Conservation (phyloP, 305 asterid genomes). For the Stenogyne calaminthoides region DNA sequence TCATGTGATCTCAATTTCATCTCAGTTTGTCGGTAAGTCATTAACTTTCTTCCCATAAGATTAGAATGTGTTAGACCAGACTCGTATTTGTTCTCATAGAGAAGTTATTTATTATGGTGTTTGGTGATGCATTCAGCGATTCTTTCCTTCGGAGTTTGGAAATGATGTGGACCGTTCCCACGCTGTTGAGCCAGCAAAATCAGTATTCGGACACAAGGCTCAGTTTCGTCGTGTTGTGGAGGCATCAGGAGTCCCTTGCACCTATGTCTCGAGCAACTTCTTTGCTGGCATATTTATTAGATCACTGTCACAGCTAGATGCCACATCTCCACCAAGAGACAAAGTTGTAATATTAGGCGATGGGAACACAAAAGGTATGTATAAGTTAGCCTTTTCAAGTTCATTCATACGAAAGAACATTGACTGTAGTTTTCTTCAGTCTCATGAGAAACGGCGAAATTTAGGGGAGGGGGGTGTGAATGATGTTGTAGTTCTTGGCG, state of each 20-base stretch:
- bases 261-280: slow-evolving; percentile 48
- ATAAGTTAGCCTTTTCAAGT: neutral
- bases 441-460: neutral
- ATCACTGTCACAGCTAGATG: slow-evolving; percentile 42
- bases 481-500: neutral
- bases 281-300: slow-evolving; percentile 47
- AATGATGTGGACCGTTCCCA: slow-evolving; percentile 59
- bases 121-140: slow-evolving; percentile 42
- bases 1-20: neutral
- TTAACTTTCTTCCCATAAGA: neutral
- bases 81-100: neutral
- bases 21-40: neutral
- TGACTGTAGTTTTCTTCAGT: neutral
- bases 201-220: slow-evolving; percentile 43
- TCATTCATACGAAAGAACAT: neutral
- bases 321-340: slow-evolving; percentile 51
- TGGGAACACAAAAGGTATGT: slow-evolving; percentile 54
- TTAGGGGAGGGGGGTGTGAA: neutral
- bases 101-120: neutral
- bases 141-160: slow-evolving; percentile 66
- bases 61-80: neutral
- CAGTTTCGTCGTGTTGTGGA: slow-evolving; percentile 52
- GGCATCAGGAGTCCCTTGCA: slow-evolving; percentile 55
- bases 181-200: slow-evolving; percentile 56
- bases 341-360: slow-evolving; percentile 51